Evolutionary conservation across 2,329 filamentous ascomycete species (phyloP), one percentile per base, ranked within the genome.

Genomic region (Penicillium sp.): DNA sequence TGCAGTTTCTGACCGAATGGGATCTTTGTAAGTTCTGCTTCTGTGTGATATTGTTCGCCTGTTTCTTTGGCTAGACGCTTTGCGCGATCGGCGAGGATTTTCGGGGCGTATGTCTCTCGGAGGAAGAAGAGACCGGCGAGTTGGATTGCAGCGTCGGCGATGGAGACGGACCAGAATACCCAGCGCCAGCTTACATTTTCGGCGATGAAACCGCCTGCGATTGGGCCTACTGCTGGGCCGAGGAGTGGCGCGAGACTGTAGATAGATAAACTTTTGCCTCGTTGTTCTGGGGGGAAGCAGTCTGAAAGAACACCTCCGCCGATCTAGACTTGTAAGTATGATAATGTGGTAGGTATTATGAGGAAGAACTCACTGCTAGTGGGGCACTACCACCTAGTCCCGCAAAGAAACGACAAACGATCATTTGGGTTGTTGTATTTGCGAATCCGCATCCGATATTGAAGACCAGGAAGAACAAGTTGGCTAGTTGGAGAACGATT

Each of bases 101-200:
- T 83, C 0, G 87, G 86, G 0, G 80, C 83, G 70, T 89, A 90
- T 2, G 87, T 89, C 68, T 90, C 88, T 54, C 80, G 80, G 1
- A 86, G 78, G 61, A 87, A 81, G 69, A 87, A 82, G 48, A 90
- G 70, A 5, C 88, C 88, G 8, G 82, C 74, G 11, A 81, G 57
- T 68, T 90, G 86, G 50, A 91, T 82, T 13, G 84, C 57, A 1
- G 79, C 87, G 55, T 86, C 84, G 24, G 78, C 77, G 55, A 90
- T 87, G 1, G 85, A 84, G 0, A 86, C 88, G 0, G 84, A 79
- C 74, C 83, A 90, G 75, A 91, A 91, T 8, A 85, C 83, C 89
- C 89, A 91, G 39, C 88, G 81, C 89, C 89, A 91, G 1, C 82
- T 85, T 8, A 81, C 84, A 77, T 82, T 59, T 64, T 87, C 75